These are phyloP conservation scores for Colletotrichum lentis DNA, from an alignment of 2,329 filamentous ascomycete species.

Conservation along the genomic window DNA sequence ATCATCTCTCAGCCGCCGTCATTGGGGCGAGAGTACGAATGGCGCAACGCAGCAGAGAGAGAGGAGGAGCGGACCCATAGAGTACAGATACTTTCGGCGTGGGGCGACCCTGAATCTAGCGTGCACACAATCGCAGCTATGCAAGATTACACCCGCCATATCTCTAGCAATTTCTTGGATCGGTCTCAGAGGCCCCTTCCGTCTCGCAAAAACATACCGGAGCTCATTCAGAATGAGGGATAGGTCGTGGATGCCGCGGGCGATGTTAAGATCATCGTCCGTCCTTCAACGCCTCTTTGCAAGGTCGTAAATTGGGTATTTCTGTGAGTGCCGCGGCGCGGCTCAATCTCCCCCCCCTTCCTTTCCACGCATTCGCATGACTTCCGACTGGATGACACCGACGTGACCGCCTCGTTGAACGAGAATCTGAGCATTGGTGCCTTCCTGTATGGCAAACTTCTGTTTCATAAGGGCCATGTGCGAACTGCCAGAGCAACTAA, in stretches of 20 bases:
- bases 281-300: background rate
- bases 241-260: too few species aligned
- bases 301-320: background rate
- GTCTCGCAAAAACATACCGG: too few species aligned
- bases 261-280: conserved; percentile 6
- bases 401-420: background rate
- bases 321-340: background rate
- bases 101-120: conserved; percentile 15
- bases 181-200: background rate
- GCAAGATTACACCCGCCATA: background rate
- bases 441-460: background rate
- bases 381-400: background rate
- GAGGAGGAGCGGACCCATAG: too few species aligned
- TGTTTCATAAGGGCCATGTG: conserved; percentile 8
- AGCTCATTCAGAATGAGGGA: too few species aligned
- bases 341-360: background rate
- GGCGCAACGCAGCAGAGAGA: background rate
- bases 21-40: conserved; percentile 15
- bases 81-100: conserved; percentile 5
- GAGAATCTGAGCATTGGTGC: background rate
- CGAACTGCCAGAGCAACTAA: conserved; percentile 1
- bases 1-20: conserved; percentile 10
- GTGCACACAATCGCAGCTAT: background rate
- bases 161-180: background rate
- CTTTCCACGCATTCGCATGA: conserved; percentile 11